Evolutionary conservation across 2,329 filamentous ascomycete genomes (phyloP), one percentile per base, ranked within the genome.

Genomic region (Monosporascus cannonballus): DNA sequence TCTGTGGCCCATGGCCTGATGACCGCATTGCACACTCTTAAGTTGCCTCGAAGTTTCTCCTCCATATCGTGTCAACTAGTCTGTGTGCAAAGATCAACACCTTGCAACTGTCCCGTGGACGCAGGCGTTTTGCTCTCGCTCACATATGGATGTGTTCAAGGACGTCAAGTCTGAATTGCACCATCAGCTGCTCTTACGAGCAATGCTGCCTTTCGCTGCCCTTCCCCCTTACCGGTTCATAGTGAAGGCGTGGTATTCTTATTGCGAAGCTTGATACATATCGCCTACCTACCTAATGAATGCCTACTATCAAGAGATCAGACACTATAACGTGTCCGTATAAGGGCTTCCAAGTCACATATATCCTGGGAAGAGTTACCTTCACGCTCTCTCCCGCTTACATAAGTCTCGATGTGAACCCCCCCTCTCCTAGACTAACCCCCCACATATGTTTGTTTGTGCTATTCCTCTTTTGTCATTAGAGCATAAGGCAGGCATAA

Each of bases 1-100:
- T 49, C 5, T 24, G 18, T 53, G 45, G 20, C 48, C 20, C 24
- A 11, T 24, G 5, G 45, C 51, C 63, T 70, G 49, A 63, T 30
- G 46, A 48, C 42, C 37, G 44, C 51, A 59, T 69, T 88, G 90
- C 90, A 93, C 88, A 87, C 89, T 88, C 87, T 96, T 96, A 88
- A 96, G 91, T 94, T 96, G 89, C 82, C 90, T 91, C 81, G 81
- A 84, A 75, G 73, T 70, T 77, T 77, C 78, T 81, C 75, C 75
- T 80, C 87, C 81, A 81, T 93, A 85, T 84, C 83, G 83, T 91
- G 89, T 85, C 87, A 85, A 94, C 92, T 85, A 94, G 91, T 96
- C 91, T 89, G 84, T 85, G 87, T 95, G 91, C 91, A 89, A 78
- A 96, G 79, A 96, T 80, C 54, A 73, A 81, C 63, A 64, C 69